These are phyloP conservation scores for Lasiodiplodia hormozganensis DNA, from an alignment of 2,329 filamentous ascomycete species.

Conservation along the genomic window DNA sequence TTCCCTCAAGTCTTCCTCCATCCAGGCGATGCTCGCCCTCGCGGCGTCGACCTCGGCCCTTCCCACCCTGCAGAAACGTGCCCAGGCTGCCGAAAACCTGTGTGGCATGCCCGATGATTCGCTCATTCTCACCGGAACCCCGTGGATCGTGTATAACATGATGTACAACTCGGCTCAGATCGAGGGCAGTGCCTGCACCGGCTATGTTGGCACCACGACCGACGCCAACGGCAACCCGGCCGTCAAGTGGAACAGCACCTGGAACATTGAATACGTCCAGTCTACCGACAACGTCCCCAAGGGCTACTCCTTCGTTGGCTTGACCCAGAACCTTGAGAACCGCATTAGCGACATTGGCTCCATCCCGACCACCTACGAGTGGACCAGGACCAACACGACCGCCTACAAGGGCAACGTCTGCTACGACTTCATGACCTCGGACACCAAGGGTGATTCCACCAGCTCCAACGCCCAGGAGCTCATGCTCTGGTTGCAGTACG, in stretches of 20 bases:
- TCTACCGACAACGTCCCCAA: slow-evolving; percentile 49
- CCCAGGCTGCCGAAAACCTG: slow-evolving; percentile 31
- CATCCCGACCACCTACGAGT: slow-evolving; percentile 51
- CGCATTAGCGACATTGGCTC: slow-evolving; percentile 47
- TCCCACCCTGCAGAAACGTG: slow-evolving; percentile 27
- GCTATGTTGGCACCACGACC: slow-evolving; percentile 44
- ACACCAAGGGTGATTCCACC: slow-evolving; percentile 52
- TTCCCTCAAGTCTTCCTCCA: slow-evolving; percentile 20
- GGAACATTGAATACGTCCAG: slow-evolving; percentile 47
- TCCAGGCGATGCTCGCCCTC: slow-evolving; percentile 30
- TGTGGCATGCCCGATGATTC: slow-evolving; percentile 25
- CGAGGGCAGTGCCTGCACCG: slow-evolving; percentile 50
- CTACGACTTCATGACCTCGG: slow-evolving; percentile 55
- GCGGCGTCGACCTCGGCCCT: slow-evolving; percentile 28
- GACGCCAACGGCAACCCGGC: slow-evolving; percentile 41
- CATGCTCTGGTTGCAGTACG: slow-evolving; percentile 55
- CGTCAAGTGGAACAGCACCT: slow-evolving; percentile 49
- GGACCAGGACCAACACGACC: slow-evolving; percentile 37
- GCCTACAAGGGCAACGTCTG: slow-evolving; percentile 45
- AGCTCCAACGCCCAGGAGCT: slow-evolving; percentile 49
- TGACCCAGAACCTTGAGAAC: slow-evolving; percentile 52
- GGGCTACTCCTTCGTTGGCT: slow-evolving; percentile 54
- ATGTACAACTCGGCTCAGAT: slow-evolving; percentile 52
- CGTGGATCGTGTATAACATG: slow-evolving; percentile 57
- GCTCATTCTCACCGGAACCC: slow-evolving; percentile 46